Base-by-base conservation (phyloP, 164 flowering plant genomes). In the Annona squamosa region DNA sequence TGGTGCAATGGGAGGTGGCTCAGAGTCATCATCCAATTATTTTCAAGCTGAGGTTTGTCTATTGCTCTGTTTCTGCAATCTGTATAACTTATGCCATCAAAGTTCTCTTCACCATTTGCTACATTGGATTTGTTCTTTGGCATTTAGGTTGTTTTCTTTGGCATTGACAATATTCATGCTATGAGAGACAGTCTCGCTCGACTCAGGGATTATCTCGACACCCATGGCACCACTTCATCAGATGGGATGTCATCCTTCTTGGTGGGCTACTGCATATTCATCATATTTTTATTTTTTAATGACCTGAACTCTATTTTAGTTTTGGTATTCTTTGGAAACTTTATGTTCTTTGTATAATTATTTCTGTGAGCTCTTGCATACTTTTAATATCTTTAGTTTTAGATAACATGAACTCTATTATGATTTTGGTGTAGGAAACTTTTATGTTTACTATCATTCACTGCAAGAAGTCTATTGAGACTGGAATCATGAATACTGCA, bases 1-100 rank as follows among this genome's bases (percentile, higher is more conserved):
- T 87, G 97, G 98, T 1, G 99, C 99, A 47, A 88, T 91, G 97
- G 99, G 99, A 77, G 99, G 99, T 76, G 98, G 99, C 69, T 96
- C 99, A 37, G 99, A 96, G 86, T 96, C 99, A 48, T 91, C 99
- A 43, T 82, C 99, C 75, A 88, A 96, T 79, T 96, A 96, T 82
- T 89, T 86, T 73, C 98, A 93, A 67, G 90, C 94, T 66, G 99
- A 96, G 98, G 99, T 93, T 59, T 79, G 84, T 82, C 57, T 57
- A 7, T 26, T 13, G 3, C 17, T 82, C 56, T 43, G 19, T 26
- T 9, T 18, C 44, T 69, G 37, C 37, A 48, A 42, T 63, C 26
- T 26, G 47, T 13, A 47, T 17, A 9, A 3, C 42, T 12, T n/a
- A n/a, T 3, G 52, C 12, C 62, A 46, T 42, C n/a, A 48, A 46